Evolutionary conservation across 352 stramenopile species (phyloP).

Genomic region (Phytophthora capsici): DNA sequence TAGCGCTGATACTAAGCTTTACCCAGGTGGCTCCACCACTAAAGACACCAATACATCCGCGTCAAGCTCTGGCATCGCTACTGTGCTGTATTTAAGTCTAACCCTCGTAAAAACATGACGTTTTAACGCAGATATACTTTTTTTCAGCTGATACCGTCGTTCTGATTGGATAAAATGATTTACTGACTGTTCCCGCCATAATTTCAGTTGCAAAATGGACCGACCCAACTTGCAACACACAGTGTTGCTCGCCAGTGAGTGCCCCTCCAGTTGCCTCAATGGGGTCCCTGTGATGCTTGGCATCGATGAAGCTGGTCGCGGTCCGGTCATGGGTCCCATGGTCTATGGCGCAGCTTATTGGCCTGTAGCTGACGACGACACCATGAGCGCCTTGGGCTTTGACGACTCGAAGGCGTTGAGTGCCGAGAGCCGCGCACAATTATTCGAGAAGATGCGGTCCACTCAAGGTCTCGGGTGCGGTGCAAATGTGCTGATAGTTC

Average conservation of each 20-base stretch:
- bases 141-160: too few relatives aligned
- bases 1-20: background rate
- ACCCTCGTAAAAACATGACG: background rate
- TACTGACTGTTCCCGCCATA: slow-evolving; percentile 8
- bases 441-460: slow-evolving; percentile 91
- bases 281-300: slow-evolving; percentile 89
- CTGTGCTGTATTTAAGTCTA: too few relatives aligned
- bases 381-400: slow-evolving; percentile 90
- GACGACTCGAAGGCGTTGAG: slow-evolving; percentile 96
- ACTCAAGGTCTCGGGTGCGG: slow-evolving; percentile 69
- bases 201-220: background rate
- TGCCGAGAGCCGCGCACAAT: slow-evolving; percentile 79
- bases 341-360: slow-evolving; percentile 95
- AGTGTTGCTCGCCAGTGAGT: slow-evolving; percentile 65
- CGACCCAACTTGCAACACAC: slow-evolving; percentile 54
- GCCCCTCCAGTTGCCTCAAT: slow-evolving; percentile 64
- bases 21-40: background rate
- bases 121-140: too few relatives aligned
- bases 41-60: background rate
- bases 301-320: slow-evolving; percentile 95
- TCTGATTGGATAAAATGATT: slow-evolving; percentile 12
- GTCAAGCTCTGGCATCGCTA: too few relatives aligned
- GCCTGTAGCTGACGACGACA: slow-evolving; percentile 66
- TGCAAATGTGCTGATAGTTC: slow-evolving; percentile 6
- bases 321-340: slow-evolving; percentile 95